A percentile compares a stretch with the other conserved stretches of the same genome.
These are phyloP conservation scores for Graphilbum fragrans DNA, from an alignment of 2,329 filamentous ascomycete species.

Conservation along the genomic window DNA sequence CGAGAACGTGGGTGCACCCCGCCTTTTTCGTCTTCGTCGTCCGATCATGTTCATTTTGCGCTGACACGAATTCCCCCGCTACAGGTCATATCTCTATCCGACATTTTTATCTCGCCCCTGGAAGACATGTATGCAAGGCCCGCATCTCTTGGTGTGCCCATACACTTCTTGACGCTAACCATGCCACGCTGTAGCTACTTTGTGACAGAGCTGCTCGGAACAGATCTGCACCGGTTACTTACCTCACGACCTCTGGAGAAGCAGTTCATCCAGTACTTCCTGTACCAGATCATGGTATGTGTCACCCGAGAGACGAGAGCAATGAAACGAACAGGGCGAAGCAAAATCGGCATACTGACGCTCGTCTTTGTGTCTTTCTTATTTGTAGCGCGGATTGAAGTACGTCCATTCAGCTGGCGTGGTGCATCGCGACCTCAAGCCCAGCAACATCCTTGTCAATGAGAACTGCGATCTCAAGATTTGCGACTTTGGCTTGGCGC, in stretches of 20 bases:
- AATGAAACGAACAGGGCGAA: neutral
- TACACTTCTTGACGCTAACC: neutral
- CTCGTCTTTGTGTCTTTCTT: neutral
- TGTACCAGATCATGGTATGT: conserved; percentile 94
- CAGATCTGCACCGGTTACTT: conserved; percentile 87
- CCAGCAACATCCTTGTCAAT: conserved; percentile 98
- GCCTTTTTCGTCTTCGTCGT: neutral
- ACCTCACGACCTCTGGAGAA: conserved; percentile 95
- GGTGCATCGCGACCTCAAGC: conserved; percentile 94
- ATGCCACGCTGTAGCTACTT: conserved; percentile 57
- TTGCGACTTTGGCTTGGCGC: conserved; percentile 94
- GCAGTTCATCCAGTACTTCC: conserved; percentile 99
- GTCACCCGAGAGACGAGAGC: neutral
- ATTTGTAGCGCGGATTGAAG: conserved; percentile 78
- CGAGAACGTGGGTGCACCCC: conserved; percentile 65
- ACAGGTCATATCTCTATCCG: conserved; percentile 92
- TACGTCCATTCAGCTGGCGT: conserved; percentile 98
- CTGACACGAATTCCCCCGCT: neutral
- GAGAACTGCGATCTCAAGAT: conserved; percentile 99
- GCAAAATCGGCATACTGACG: neutral
- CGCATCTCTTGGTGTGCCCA: neutral
- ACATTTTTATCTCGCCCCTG: conserved; percentile 98
- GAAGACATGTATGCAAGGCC: conserved; percentile 81
- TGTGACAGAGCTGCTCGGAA: conserved; percentile 93
- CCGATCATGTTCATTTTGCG: neutral